phyloP scores from a whole-genome alignment of 495 filamentous ascomycete genomes.

The Neurospora discreta region DNA sequence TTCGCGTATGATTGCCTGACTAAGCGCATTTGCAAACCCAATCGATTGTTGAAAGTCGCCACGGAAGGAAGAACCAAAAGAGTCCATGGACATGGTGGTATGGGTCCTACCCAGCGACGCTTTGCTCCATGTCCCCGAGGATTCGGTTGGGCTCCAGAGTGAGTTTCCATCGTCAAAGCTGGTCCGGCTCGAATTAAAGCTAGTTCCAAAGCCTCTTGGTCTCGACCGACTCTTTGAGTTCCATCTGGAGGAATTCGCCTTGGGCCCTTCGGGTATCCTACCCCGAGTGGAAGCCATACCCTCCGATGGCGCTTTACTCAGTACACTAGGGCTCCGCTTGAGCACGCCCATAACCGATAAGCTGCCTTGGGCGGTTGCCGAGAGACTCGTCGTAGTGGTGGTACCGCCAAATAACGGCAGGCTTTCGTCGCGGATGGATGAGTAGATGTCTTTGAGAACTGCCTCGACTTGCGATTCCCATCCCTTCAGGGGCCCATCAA shows the following conservation, averaged over 20 bases:
- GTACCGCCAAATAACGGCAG: conserved; percentile 68
- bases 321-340: conserved; percentile 74
- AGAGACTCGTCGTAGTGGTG: conserved; percentile 31
- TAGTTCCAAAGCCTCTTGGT: conserved; percentile 68
- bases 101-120: conserved; percentile 82
- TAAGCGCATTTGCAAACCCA: conserved; percentile 93
- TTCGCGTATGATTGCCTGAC: conserved; percentile 92
- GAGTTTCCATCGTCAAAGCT: conserved; percentile 87
- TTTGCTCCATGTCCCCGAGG: conserved; percentile 77
- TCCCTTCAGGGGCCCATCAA: conserved; percentile 61
- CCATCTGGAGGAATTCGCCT: conserved; percentile 57
- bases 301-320: conserved; percentile 78
- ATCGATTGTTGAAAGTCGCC: conserved; percentile 92
- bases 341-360: conserved; percentile 56
- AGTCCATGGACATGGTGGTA: conserved; percentile 84
- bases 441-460: conserved; percentile 86
- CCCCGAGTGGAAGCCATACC: conserved; percentile 60
- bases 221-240: conserved; percentile 75
- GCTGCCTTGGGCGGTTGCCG: conserved; percentile 24
- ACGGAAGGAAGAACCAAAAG: conserved; percentile 65
- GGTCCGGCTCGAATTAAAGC: conserved; percentile 82
- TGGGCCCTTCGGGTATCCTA: conserved; percentile 53
- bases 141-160: conserved; percentile 81
- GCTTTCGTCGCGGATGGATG: conserved; percentile 71
- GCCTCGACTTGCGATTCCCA: conserved; percentile 88